phyloP scores from a whole-genome alignment of 208 protist species.

The Wallacemonas sp. region DNA sequence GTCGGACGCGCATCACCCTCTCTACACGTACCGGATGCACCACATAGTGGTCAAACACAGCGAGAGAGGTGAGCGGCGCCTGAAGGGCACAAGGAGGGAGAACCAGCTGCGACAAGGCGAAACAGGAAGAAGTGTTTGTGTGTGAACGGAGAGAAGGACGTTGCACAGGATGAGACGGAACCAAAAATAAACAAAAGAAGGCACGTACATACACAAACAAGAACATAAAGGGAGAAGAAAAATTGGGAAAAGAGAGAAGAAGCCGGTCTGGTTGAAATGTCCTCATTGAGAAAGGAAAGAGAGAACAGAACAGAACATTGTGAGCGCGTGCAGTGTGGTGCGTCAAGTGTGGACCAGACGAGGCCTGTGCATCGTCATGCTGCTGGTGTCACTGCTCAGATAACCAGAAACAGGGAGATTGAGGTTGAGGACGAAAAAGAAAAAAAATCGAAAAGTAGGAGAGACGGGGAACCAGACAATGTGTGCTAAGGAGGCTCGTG shows the following conservation, averaged over 20 bases:
- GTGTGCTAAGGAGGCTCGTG: no score
- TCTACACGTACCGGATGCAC: no score
- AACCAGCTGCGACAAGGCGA: not conserved
- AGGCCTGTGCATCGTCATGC: no score
- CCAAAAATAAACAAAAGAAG: not conserved
- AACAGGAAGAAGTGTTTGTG: constrained; percentile 4
- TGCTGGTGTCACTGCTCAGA: no score
- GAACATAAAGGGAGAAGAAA: constrained; percentile 15
- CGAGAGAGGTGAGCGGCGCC: no score
- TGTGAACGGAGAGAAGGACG: not conserved
- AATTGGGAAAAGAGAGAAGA: constrained; percentile 10
- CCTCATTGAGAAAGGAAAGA: not conserved
- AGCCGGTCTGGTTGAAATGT: not conserved
- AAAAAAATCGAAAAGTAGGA: constrained; percentile 3
- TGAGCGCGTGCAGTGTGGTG: no score
- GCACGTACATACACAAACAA: no score
- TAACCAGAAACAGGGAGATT: constrained; percentile 2
- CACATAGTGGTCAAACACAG: no score
- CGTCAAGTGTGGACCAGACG: no score
- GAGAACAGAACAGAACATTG: not conserved
- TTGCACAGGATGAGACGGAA: not conserved
- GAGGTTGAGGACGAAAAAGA: not conserved
- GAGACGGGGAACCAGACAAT: not conserved
- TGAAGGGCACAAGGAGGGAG: constrained; percentile 1
- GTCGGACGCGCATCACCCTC: no score